Percentiles rank a stretch among this genome's conserved stretches.
Evolutionary conservation across 2,329 filamentous ascomycete genomes (phyloP).

Genomic region (Aspergillus brasiliensis): DNA sequence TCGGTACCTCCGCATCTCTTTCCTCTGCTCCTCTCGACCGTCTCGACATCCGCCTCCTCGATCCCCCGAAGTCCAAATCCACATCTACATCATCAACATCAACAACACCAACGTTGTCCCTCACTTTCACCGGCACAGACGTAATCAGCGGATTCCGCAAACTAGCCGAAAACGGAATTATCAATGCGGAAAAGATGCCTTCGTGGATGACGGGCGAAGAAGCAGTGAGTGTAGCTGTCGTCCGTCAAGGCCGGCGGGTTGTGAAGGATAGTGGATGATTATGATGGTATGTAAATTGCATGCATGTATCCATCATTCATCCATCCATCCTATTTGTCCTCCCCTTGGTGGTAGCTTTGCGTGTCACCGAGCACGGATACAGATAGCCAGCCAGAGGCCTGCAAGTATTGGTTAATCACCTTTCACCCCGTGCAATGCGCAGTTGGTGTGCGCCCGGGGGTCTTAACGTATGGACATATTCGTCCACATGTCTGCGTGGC

Average conservation of each 20-base stretch:
- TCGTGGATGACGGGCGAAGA: conserved; percentile 91
- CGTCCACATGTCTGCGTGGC: no score
- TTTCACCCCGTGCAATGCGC: no score
- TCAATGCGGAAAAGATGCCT: conserved; percentile 78
- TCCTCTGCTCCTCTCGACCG: conserved; percentile 46
- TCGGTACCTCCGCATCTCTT: conserved; percentile 61
- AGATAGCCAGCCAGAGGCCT: no score
- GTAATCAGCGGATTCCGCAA: conserved; percentile 79
- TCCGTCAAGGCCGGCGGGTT: conserved; percentile 59
- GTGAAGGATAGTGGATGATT: conserved; percentile 21
- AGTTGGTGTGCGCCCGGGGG: no score
- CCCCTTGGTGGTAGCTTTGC: no score
- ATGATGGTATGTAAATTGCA: no score
- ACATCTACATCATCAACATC: not conserved
- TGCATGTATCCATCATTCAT: not conserved
- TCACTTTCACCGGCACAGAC: conserved; percentile 74
- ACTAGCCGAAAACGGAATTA: conserved; percentile 70
- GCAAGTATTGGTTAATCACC: no score
- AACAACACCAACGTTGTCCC: conserved; percentile 33
- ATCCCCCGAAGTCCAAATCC: conserved; percentile 27
- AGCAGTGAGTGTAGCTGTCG: conserved; percentile 71
- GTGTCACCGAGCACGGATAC: no score
- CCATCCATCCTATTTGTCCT: no score
- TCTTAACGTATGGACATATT: no score
- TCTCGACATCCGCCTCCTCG: conserved; percentile 54